Conservation (phyloP, 2,329 filamentous ascomycete genomes). For the Xylariaceae sp. region DNA sequence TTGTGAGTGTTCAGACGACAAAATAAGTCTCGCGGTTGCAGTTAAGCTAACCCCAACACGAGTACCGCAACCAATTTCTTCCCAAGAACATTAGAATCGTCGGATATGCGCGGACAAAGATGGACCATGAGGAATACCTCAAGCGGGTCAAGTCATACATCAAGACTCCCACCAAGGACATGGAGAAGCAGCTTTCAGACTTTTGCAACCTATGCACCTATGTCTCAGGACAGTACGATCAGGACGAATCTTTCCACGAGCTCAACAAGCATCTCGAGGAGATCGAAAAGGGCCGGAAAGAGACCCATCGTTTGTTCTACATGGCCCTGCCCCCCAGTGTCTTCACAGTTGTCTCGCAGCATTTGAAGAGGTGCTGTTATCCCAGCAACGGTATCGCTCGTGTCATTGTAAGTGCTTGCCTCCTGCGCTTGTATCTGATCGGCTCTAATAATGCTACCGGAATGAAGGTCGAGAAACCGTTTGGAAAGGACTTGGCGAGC, state of each 20-base stretch:
- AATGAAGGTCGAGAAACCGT: slow-evolving; percentile 91
- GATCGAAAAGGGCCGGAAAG: slow-evolving; percentile 76
- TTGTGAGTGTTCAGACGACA: slow-evolving; percentile 62
- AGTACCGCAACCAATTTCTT: slow-evolving; percentile 99
- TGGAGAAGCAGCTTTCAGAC: slow-evolving; percentile 89
- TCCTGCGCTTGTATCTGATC: not conserved
- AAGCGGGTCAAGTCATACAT: slow-evolving; percentile 96
- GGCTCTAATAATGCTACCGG: slow-evolving; percentile 10
- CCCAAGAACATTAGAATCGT: slow-evolving; percentile 95
- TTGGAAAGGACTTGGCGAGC: slow-evolving; percentile 93
- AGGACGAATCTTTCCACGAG: slow-evolving; percentile 87
- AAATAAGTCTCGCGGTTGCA: not conserved
- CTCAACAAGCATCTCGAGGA: slow-evolving; percentile 83
- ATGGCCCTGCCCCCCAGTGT: slow-evolving; percentile 98
- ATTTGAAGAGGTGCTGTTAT: slow-evolving; percentile 97
- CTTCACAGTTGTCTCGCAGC: slow-evolving; percentile 96
- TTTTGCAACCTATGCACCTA: slow-evolving; percentile 90
- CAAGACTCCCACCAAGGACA: slow-evolving; percentile 96
- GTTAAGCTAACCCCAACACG: slow-evolving; percentile 21
- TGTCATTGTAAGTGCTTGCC: slow-evolving; percentile 70
- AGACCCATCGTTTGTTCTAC: slow-evolving; percentile 95
- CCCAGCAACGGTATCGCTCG: slow-evolving; percentile 85
- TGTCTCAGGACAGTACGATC: slow-evolving; percentile 94
- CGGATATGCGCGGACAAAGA: slow-evolving; percentile 98
- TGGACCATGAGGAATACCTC: slow-evolving; percentile 96